Evolutionary conservation across 2,329 filamentous ascomycete species (phyloP).

Genomic region (Aspergillus brunneoviolaceus): DNA sequence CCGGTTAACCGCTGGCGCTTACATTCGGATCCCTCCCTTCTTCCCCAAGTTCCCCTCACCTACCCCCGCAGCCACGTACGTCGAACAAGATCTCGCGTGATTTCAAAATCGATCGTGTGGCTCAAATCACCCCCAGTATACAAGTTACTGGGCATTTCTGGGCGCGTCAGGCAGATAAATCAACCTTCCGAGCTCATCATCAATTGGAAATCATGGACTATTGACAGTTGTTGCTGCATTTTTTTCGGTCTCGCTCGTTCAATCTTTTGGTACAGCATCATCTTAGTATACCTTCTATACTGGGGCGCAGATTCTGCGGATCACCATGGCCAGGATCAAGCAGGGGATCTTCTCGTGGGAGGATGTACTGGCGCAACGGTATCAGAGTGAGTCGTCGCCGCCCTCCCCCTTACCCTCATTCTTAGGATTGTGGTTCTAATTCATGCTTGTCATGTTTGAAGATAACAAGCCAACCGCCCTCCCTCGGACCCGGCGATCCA

Average conservation of each 20-base stretch:
- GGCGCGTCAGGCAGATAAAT: too few species aligned
- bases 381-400: conserved; percentile 33
- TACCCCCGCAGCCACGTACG: conserved; percentile 4
- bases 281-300: too few species aligned
- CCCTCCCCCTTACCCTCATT: not conserved
- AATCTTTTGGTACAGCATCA: not conserved
- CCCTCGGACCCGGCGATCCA: conserved; percentile 16
- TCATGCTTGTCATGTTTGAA: conserved; percentile 1
- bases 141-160: too few species aligned
- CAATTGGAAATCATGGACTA: conserved; percentile 3
- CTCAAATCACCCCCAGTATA: not conserved
- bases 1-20: conserved; percentile 10
- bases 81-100: conserved; percentile 15
- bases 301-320: too few species aligned
- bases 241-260: not conserved
- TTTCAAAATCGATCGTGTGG: not conserved
- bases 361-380: conserved; percentile 41
- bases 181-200: too few species aligned
- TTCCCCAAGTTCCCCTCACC: not conserved
- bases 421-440: not conserved
- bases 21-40: conserved; percentile 6
- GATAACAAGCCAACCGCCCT: conserved; percentile 33
- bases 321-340: conserved; percentile 35
- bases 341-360: conserved; percentile 43
- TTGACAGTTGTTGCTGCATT: conserved; percentile 2